Evolutionary conservation across 495 filamentous ascomycete species (phyloP).

Genomic region (Neurospora tetrasperma): DNA sequence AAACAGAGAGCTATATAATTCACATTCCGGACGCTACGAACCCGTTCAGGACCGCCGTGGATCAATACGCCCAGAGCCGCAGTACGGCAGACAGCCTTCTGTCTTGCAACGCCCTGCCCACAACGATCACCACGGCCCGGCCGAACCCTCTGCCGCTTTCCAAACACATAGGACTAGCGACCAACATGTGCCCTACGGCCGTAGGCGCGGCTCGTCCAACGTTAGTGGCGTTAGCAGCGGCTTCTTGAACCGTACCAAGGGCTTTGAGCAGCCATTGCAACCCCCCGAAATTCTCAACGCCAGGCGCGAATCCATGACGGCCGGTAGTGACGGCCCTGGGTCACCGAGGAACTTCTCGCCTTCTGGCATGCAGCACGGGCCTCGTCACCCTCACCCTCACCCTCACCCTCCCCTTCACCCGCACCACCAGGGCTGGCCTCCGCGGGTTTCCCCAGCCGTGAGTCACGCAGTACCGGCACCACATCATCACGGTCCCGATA

Average conservation of each 20-base stretch:
- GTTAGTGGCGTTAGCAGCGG: conserved; percentile 83
- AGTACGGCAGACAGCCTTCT: conserved; percentile 58
- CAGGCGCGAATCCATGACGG: conserved; percentile 35
- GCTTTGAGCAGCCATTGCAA: conserved; percentile 35
- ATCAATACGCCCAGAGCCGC: conserved; percentile 43
- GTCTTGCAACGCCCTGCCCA: conserved; percentile 57
- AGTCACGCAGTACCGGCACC: conserved; percentile 40
- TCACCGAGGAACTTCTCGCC: conserved; percentile 37
- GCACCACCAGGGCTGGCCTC: conserved; percentile 35
- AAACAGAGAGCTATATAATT: conserved; percentile 80
- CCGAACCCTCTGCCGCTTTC: conserved; percentile 86
- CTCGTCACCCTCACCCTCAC: conserved; percentile 22
- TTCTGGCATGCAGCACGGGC: conserved; percentile 18
- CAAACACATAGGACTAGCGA: conserved; percentile 65
- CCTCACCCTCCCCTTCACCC: conserved; percentile 24
- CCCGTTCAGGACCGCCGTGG: conserved; percentile 72
- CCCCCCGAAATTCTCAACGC: conserved; percentile 34
- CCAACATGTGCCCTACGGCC: conserved; percentile 61
- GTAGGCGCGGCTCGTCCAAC: conserved; percentile 85
- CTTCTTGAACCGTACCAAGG: conserved; percentile 40
- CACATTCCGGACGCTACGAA: conserved; percentile 87
- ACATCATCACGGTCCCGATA: conserved; percentile 23
- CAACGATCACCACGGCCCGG: conserved; percentile 55
- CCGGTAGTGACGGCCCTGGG: conserved; percentile 35
- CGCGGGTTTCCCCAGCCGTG: conserved; percentile 39